Conservation (phyloP, 148 eudicot species). For the Rhododendron molle region DNA sequence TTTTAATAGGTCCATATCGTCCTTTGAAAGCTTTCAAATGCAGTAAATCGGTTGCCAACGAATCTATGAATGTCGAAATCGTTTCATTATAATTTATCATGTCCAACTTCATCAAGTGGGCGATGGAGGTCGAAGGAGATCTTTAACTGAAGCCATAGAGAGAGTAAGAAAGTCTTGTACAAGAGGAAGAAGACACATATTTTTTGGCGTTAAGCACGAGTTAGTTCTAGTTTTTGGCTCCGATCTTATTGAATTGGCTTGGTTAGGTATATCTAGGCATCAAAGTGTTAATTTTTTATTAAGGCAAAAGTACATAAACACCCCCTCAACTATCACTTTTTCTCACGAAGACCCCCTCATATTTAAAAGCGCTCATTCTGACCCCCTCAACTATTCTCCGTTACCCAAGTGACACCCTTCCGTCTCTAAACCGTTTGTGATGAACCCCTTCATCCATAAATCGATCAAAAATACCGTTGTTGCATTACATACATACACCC, state of each 20-base stretch:
- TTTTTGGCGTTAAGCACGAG: background rate
- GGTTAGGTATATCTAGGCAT: background rate
- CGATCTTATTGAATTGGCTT: background rate
- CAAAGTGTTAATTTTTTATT: background rate
- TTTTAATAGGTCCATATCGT: background rate
- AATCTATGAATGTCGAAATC: background rate
- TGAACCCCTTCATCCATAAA: too few species aligned
- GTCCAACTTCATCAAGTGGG: background rate
- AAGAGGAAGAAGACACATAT: background rate
- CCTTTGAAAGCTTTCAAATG: background rate
- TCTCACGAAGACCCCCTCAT: too few species aligned
- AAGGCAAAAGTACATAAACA: too few species aligned
- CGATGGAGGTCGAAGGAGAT: background rate
- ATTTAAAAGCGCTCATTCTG: too few species aligned
- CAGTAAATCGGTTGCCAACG: background rate
- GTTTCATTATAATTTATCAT: background rate
- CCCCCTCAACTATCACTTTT: too few species aligned
- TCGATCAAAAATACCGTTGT: too few species aligned
- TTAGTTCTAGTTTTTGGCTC: background rate
- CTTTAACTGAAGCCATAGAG: background rate
- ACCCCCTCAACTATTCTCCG: too few species aligned
- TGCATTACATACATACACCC: too few species aligned
- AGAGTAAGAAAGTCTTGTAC: background rate
- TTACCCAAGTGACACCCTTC: too few species aligned
- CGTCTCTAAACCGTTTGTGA: too few species aligned